Evolutionary conservation across 257 asterid species (phyloP).

Genomic region (Nicotiana knightiana): DNA sequence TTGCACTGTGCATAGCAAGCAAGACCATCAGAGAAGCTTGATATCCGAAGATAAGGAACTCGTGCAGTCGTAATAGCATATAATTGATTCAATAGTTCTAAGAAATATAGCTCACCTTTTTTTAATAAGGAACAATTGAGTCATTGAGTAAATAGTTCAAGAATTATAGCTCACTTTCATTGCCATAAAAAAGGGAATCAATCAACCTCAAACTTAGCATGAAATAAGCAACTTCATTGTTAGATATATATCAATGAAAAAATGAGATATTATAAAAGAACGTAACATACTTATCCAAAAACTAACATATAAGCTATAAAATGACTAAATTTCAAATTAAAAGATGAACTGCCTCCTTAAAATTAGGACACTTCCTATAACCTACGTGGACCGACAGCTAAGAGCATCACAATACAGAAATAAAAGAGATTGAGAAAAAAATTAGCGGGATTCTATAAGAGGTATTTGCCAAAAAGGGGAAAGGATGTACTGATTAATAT

Average conservation of each 20-base stretch:
- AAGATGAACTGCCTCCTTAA: background rate
- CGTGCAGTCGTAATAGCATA: background rate
- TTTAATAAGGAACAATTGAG: too few relatives aligned
- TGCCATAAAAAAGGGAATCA: background rate
- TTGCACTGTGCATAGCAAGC: background rate
- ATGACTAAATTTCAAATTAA: background rate
- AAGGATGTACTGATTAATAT: background rate
- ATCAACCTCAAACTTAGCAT: background rate
- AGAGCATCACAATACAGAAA: background rate
- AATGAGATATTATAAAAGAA: background rate
- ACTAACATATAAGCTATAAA: background rate
- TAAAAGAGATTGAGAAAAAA: background rate
- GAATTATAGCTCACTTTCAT: background rate
- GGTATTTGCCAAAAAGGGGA: background rate
- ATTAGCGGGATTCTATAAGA: background rate
- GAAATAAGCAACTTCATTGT: background rate
- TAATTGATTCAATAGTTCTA: background rate
- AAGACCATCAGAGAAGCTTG: conserved; percentile 8
- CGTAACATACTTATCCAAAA: background rate
- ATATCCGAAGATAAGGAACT: background rate
- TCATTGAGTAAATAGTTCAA: background rate
- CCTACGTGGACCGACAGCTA: background rate
- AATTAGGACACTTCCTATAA: background rate
- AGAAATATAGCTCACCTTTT: background rate
- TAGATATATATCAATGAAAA: background rate